Percentiles rank a stretch among this genome's conserved stretches.
phyloP scores from a whole-genome alignment of 768 basidiomycete species.

The Udeniomyces megalosporus region DNA sequence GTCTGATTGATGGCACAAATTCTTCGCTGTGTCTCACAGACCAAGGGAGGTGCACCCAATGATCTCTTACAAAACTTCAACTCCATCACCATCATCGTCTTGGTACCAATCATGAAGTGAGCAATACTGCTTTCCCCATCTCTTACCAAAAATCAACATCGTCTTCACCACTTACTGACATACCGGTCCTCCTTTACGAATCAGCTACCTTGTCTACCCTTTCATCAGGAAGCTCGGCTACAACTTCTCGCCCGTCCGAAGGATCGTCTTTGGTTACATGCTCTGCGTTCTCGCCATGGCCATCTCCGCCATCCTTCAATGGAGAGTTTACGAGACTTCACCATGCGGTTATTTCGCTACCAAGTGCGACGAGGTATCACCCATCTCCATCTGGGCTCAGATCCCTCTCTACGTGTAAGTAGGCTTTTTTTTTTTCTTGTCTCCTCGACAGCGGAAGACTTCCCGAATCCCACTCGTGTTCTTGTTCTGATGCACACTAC shows the following conservation, averaged over 20 bases:
- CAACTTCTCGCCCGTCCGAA: slow-evolving; percentile 23
- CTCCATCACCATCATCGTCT: slow-evolving; percentile 13
- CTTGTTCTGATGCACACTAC: no score
- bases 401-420: slow-evolving; percentile 21
- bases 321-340: slow-evolving; percentile 23
- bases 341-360: no score
- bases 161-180: no score
- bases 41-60: slow-evolving; percentile 27
- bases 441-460: no score
- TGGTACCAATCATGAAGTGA: not conserved
- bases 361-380: not conserved
- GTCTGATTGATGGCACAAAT: no score
- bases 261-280: slow-evolving; percentile 18
- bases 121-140: slow-evolving; percentile 14
- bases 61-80: slow-evolving; percentile 27
- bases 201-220: slow-evolving; percentile 26
- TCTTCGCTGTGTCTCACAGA: no score
- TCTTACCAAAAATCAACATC: slow-evolving; percentile 16
- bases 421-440: no score
- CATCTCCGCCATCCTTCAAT: slow-evolving; percentile 27
- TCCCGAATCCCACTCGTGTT: no score
- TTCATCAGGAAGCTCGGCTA: slow-evolving; percentile 19
- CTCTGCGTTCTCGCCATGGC: slow-evolving; percentile 19
- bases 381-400: slow-evolving; percentile 24
- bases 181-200: not conserved